These are phyloP conservation scores for Hymenoscyphus scutula DNA, from an alignment of 2,329 filamentous ascomycete genomes.

Conservation along the genomic window DNA sequence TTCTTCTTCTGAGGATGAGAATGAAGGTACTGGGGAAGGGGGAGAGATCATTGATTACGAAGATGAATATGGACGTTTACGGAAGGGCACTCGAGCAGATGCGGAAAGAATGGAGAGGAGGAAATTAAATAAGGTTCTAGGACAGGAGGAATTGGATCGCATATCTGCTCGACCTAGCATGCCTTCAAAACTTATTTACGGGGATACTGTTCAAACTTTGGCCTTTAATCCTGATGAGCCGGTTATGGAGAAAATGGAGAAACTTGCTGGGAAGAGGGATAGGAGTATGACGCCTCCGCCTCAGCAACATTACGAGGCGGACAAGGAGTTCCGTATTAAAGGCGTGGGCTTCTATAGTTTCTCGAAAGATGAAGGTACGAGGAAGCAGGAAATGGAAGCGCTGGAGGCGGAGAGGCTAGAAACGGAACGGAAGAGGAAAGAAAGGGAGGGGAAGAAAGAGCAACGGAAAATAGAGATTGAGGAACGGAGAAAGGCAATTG, in stretches of 20 bases:
- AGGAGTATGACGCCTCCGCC: slow-evolving; percentile 76
- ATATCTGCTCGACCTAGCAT: slow-evolving; percentile 66
- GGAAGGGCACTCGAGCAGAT: slow-evolving; percentile 69
- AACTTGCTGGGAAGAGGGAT: slow-evolving; percentile 75
- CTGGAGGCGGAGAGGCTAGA: slow-evolving; percentile 68
- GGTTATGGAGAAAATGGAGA: slow-evolving; percentile 67
- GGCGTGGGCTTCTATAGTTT: slow-evolving; percentile 93
- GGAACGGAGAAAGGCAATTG: slow-evolving; percentile 44
- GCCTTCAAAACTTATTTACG: slow-evolving; percentile 74
- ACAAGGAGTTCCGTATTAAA: slow-evolving; percentile 78
- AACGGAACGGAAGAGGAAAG: slow-evolving; percentile 49
- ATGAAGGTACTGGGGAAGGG: slow-evolving; percentile 46
- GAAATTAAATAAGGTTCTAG: slow-evolving; percentile 49
- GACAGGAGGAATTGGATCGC: slow-evolving; percentile 60
- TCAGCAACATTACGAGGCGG: slow-evolving; percentile 81
- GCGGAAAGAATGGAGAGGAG: slow-evolving; percentile 61
- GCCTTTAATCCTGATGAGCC: slow-evolving; percentile 77
- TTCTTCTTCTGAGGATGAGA: slow-evolving; percentile 59
- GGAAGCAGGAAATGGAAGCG: slow-evolving; percentile 69
- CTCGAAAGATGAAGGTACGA: slow-evolving; percentile 66
- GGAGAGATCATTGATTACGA: slow-evolving; percentile 75
- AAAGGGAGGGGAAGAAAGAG: slow-evolving; percentile 55
- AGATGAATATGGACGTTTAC: slow-evolving; percentile 87
- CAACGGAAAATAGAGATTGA: slow-evolving; percentile 62
- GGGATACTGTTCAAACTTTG: slow-evolving; percentile 77